Conservation (phyloP, 2,329 filamentous ascomycete species). For the Dothistroma pini region DNA sequence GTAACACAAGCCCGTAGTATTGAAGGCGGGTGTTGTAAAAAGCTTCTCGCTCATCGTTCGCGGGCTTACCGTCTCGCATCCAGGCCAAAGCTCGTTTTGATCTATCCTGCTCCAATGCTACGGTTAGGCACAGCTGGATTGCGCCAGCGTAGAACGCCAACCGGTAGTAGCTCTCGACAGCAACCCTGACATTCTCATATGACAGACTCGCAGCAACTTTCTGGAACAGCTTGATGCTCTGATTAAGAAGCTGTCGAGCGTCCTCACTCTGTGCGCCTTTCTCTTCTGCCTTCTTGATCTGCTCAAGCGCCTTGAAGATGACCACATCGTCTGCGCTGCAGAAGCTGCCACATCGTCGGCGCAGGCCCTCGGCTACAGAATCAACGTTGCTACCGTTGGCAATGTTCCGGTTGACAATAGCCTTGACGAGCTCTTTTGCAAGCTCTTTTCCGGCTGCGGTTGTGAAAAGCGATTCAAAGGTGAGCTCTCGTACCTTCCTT, state of each 20-base stretch:
- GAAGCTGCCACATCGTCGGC: conserved; percentile 91
- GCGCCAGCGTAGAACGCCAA: conserved; percentile 89
- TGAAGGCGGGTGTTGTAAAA: conserved; percentile 68
- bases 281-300: conserved; percentile 82
- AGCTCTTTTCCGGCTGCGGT: conserved; percentile 75
- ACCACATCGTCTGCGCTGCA: conserved; percentile 96
- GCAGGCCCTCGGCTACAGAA: conserved; percentile 90
- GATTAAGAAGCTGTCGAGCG: conserved; percentile 75
- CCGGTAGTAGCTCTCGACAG: conserved; percentile 72
- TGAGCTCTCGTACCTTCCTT: conserved; percentile 69
- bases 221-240: conserved; percentile 83
- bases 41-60: conserved; percentile 63
- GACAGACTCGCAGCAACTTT: conserved; percentile 81
- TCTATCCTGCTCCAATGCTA: conserved; percentile 80
- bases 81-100: conserved; percentile 81
- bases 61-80: conserved; percentile 78
- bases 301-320: conserved; percentile 97
- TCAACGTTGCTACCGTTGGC: conserved; percentile 96
- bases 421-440: conserved; percentile 91
- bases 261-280: conserved; percentile 69
- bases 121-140: conserved; percentile 78
- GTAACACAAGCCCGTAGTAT: conserved; percentile 85
- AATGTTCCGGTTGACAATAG: conserved; percentile 97
- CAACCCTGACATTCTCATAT: conserved; percentile 68
- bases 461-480: conserved; percentile 84